phyloP scores from a whole-genome alignment of 768 basidiomycete species.

The Amanita pseudoporphyria region DNA sequence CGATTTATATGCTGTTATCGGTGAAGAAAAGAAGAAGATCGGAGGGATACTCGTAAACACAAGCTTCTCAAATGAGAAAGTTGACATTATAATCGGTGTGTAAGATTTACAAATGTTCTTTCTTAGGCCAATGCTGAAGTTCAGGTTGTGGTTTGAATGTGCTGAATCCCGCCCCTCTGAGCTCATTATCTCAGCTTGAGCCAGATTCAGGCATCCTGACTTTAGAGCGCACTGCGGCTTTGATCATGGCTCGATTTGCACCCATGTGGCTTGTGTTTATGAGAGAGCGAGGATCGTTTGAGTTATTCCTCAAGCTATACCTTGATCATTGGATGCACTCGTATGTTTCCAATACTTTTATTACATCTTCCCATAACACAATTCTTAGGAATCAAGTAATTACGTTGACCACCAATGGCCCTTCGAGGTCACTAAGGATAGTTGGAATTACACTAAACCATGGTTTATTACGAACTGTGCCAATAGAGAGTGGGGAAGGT shows the following conservation, averaged over 20 bases:
- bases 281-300: slow-evolving; percentile 57
- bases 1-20: slow-evolving; percentile 74
- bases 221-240: slow-evolving; percentile 68
- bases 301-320: slow-evolving; percentile 74
- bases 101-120: background rate
- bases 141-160: slow-evolving; percentile 88
- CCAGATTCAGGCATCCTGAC: slow-evolving; percentile 29
- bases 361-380: slow-evolving; percentile 1
- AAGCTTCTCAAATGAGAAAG: slow-evolving; percentile 61
- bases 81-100: slow-evolving; percentile 77
- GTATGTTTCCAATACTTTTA: slow-evolving; percentile 37
- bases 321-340: slow-evolving; percentile 83
- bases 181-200: slow-evolving; percentile 66
- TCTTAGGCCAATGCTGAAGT: background rate
- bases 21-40: slow-evolving; percentile 59
- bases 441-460: slow-evolving; percentile 80
- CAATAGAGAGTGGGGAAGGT: slow-evolving; percentile 16
- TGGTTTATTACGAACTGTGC: slow-evolving; percentile 77
- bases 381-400: slow-evolving; percentile 71
- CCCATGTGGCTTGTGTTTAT: slow-evolving; percentile 71
- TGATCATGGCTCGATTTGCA: slow-evolving; percentile 70
- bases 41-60: slow-evolving; percentile 92
- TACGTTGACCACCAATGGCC: slow-evolving; percentile 68
- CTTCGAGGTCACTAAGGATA: slow-evolving; percentile 65
- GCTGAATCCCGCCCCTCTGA: slow-evolving; percentile 71